Evolutionary conservation across 2,329 filamentous ascomycete species (phyloP).

Genomic region (Rhynchosporium agropyri): DNA sequence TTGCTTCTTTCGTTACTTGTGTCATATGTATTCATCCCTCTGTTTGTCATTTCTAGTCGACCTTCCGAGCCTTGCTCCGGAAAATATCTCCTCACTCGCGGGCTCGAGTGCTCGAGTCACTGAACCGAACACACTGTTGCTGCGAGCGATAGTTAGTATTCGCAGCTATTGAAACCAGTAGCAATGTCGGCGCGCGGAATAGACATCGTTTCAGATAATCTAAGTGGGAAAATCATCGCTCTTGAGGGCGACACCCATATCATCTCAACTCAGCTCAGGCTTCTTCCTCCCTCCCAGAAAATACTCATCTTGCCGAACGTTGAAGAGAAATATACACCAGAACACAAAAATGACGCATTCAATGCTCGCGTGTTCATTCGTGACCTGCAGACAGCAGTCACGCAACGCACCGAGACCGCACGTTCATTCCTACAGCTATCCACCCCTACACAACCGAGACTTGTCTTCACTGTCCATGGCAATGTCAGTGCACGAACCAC

Average conservation of each 20-base stretch:
- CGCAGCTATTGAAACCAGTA: not conserved
- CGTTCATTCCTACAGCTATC: constrained; percentile 54
- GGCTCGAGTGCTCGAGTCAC: constrained; percentile 18
- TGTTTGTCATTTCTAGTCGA: not conserved
- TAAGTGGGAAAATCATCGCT: constrained; percentile 56
- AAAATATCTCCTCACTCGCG: constrained; percentile 7
- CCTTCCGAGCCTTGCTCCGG: not conserved
- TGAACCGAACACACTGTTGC: not conserved
- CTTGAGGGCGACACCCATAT: constrained; percentile 60
- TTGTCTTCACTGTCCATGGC: constrained; percentile 65
- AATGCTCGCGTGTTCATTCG: constrained; percentile 49
- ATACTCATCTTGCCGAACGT: constrained; percentile 57
- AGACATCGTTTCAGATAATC: not conserved
- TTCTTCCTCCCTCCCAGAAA: constrained; percentile 61
- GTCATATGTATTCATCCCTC: not conserved
- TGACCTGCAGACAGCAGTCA: constrained; percentile 54
- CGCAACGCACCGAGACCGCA: constrained; percentile 52
- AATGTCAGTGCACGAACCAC: constrained; percentile 56
- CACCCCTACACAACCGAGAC: constrained; percentile 50
- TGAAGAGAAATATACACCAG: constrained; percentile 30
- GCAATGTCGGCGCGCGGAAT: constrained; percentile 12
- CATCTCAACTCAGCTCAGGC: constrained; percentile 60
- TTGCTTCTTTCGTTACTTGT: constrained; percentile 8
- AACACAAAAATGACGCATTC: constrained; percentile 43
- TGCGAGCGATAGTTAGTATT: not conserved